Evolutionary conservation across 768 basidiomycete genomes (phyloP).

Genomic region (Russula ochroleuca): DNA sequence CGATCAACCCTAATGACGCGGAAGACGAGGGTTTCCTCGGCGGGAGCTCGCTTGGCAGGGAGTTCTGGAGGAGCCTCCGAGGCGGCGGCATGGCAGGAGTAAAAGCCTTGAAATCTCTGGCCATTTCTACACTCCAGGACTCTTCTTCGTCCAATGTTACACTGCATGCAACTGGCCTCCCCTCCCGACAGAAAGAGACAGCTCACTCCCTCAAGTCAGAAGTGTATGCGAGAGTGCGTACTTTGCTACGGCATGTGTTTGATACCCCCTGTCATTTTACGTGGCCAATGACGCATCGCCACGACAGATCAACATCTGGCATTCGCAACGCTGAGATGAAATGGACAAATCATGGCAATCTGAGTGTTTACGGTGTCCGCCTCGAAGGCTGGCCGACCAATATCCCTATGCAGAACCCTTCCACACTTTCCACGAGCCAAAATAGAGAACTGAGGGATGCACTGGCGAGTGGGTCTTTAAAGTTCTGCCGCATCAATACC

Average conservation of each 20-base stretch:
- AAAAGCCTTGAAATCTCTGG: slow-evolving; percentile 47
- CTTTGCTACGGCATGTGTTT: slow-evolving; percentile 20
- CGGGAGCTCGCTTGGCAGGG: slow-evolving; percentile 54
- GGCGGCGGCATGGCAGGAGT: slow-evolving; percentile 57
- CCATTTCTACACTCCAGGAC: slow-evolving; percentile 1
- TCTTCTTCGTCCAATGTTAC: neutral
- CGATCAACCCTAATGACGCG: slow-evolving; percentile 49
- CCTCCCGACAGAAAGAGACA: slow-evolving; percentile 16
- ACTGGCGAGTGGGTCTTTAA: slow-evolving; percentile 45
- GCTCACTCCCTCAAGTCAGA: slow-evolving; percentile 27
- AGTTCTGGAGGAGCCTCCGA: slow-evolving; percentile 61
- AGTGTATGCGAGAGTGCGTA: slow-evolving; percentile 25
- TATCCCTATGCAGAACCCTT: slow-evolving; percentile 60
- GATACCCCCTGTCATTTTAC: neutral
- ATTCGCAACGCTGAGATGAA: slow-evolving; percentile 69
- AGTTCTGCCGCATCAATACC: slow-evolving; percentile 35
- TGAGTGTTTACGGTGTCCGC: slow-evolving; percentile 54
- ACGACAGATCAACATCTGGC: slow-evolving; percentile 49
- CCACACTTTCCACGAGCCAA: slow-evolving; percentile 49
- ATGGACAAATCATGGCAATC: slow-evolving; percentile 61
- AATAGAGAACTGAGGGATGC: slow-evolving; percentile 52
- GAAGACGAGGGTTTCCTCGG: slow-evolving; percentile 57
- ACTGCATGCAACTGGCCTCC: slow-evolving; percentile 1
- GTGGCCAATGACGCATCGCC: slow-evolving; percentile 16
- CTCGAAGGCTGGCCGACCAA: slow-evolving; percentile 60